These are phyloP conservation scores for Capronia epimyces DNA, from an alignment of 2,329 filamentous ascomycete genomes.

Conservation along the genomic window DNA sequence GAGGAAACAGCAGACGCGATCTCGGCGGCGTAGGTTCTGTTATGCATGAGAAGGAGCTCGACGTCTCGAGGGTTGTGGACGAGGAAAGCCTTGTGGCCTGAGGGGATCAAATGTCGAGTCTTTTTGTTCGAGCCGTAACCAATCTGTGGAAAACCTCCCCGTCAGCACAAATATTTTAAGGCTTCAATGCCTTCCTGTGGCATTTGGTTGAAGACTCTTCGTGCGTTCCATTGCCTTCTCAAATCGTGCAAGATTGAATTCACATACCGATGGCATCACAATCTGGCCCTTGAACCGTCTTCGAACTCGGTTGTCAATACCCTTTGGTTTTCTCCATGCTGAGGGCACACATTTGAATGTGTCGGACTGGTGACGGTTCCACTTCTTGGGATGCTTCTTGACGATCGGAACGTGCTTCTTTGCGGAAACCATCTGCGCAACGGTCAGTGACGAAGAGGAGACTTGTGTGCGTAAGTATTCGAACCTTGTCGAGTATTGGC, in stretches of 20 bases:
- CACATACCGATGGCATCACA: slow-evolving; percentile 89
- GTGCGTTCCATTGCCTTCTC: neutral
- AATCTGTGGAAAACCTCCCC: slow-evolving; percentile 61
- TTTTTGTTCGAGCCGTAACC: slow-evolving; percentile 99
- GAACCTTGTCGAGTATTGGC: slow-evolving; percentile 36
- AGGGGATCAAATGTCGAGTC: slow-evolving; percentile 97
- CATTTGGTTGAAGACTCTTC: neutral
- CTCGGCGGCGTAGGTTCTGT: slow-evolving; percentile 97
- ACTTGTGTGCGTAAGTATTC: neutral
- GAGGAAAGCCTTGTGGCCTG: slow-evolving; percentile 99
- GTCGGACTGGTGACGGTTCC: slow-evolving; percentile 96
- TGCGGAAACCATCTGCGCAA: slow-evolving; percentile 83
- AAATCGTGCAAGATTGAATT: neutral
- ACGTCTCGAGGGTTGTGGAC: slow-evolving; percentile 95
- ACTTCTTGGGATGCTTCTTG: slow-evolving; percentile 98
- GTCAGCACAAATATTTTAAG: slow-evolving; percentile 12
- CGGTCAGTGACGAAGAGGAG: slow-evolving; percentile 2
- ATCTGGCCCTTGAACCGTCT: slow-evolving; percentile 94
- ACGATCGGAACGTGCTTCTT: slow-evolving; percentile 99
- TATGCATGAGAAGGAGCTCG: slow-evolving; percentile 99
- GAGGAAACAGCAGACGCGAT: slow-evolving; percentile 98
- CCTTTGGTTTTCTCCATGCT: slow-evolving; percentile 99
- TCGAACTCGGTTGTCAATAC: slow-evolving; percentile 98
- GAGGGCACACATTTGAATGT: slow-evolving; percentile 86
- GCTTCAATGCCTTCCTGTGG: slow-evolving; percentile 2